Conservation (phyloP, 768 basidiomycete genomes). For the Trametes sanguinea region DNA sequence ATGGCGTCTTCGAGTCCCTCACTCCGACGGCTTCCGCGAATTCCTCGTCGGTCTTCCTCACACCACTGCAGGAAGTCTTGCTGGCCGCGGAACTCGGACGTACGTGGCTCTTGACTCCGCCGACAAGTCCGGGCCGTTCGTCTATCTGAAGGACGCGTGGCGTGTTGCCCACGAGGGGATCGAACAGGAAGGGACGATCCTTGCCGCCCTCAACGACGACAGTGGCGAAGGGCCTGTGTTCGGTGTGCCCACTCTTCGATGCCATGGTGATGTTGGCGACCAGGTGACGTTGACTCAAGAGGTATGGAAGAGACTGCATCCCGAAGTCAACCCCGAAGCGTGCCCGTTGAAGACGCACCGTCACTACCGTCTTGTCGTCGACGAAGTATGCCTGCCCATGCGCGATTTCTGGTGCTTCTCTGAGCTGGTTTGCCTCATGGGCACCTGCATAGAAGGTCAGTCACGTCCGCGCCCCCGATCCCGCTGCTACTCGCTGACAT, state of each 20-base stretch:
- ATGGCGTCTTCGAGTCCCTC: background rate
- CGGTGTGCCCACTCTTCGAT: background rate
- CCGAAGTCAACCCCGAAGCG: background rate
- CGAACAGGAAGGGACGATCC: slow-evolving; percentile 4
- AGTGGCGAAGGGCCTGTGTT: background rate
- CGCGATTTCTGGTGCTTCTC: background rate
- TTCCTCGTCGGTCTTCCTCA: slow-evolving; percentile 15
- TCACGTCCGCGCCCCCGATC: no score
- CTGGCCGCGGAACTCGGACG: slow-evolving; percentile 1
- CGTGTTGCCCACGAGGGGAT: background rate
- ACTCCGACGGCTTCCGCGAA: background rate
- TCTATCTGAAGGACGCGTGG: slow-evolving; percentile 14
- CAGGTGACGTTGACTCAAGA: slow-evolving; percentile 7
- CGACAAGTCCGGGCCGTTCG: background rate
- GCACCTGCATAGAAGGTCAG: background rate
- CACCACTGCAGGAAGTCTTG: background rate
- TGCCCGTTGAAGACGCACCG: slow-evolving; percentile 11
- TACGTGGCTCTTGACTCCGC: background rate
- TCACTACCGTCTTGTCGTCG: slow-evolving; percentile 18
- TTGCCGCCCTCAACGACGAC: background rate
- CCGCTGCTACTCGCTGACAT: no score
- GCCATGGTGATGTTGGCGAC: slow-evolving; percentile 11
- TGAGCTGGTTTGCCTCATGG: background rate
- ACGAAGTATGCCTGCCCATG: slow-evolving; percentile 5
- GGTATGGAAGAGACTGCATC: background rate